Base-by-base conservation (phyloP, 768 basidiomycete genomes). In the Boletus rubescentipes region DNA sequence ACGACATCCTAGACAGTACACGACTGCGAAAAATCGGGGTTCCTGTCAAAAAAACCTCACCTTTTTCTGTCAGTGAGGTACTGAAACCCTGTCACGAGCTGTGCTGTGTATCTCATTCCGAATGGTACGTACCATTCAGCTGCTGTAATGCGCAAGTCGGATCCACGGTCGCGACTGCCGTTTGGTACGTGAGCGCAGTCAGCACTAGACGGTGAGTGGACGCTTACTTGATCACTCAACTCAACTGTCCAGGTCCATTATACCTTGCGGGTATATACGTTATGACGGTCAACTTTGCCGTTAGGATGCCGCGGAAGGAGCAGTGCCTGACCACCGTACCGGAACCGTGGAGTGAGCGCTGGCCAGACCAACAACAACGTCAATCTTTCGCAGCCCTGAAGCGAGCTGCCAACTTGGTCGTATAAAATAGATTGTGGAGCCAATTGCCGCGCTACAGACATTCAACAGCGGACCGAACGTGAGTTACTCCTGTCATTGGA, bases 291-390 rank as follows among this genome's bases (percentile, higher is more conserved):
- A 48, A 49, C 20, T 29, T 53, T 49, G 51, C 57, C 45, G 46
- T 51, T 48, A 32, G 20, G 54, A 46, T 49, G 57, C 61, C 69
- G 64, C 62, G 62, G 62, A 54, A 36, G 30, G 48, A 39, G 14
- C 35, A 44, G 54, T 63, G 40, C 58, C 60, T 58, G 50, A 47
- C 41, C 15, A 45, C 45, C 57, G 58, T 52, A 65, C 69, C 67
- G 42, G 52, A 46, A 58, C 50, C 49, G 29, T 67, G 69, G 63
- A 69, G 65, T 62, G 52, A 58, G 60, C 35, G 26, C 26, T 26
- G 6, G 26, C 26, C 26, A 42, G 45, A 38, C 52, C 18, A 40
- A 34, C 23, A 26, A n/a, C 52, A 57, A 49, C 54, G 65, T 59
- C 63, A 60, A 55, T 44, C 58, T 52, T 60, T 53, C 23, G 39